These are phyloP conservation scores for Vickermania spadyakhi DNA, from an alignment of 208 protist genomes.

Conservation along the genomic window DNA sequence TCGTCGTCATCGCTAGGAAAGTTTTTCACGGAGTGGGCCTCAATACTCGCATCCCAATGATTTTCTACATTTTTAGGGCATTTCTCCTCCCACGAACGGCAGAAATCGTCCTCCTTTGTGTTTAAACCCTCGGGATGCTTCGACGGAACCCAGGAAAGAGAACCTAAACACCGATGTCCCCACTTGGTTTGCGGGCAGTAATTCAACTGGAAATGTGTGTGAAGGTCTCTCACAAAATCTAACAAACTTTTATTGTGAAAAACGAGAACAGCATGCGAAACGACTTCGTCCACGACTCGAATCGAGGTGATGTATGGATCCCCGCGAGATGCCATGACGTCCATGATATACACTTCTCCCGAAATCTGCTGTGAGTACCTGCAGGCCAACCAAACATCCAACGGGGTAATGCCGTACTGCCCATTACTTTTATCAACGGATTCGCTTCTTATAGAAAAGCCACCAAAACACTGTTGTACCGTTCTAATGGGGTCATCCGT, in stretches of 20 bases:
- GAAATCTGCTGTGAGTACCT: conserved; percentile 57
- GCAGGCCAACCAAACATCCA: conserved; percentile 60
- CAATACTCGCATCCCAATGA: neutral
- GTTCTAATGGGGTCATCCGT: too few relatives aligned
- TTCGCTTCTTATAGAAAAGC: too few relatives aligned
- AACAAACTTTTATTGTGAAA: conserved; percentile 66
- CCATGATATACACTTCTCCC: conserved; percentile 72
- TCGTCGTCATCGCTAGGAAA: conserved; percentile 14
- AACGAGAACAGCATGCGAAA: conserved; percentile 70
- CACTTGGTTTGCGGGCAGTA: conserved; percentile 57
- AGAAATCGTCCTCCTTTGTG: neutral
- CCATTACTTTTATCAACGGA: conserved; percentile 36
- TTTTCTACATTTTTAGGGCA: neutral
- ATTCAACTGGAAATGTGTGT: conserved; percentile 33
- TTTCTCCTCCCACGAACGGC: too few relatives aligned
- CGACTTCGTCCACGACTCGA: conserved; percentile 74
- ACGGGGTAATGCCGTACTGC: conserved; percentile 47
- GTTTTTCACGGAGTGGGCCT: neutral
- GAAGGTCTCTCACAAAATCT: conserved; percentile 67
- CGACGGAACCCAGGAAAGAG: neutral
- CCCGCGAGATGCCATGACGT: conserved; percentile 46
- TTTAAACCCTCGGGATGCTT: neutral
- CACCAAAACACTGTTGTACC: too few relatives aligned
- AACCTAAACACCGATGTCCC: conserved; percentile 18
- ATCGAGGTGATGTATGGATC: conserved; percentile 45